Percentiles rank a stretch among this genome's conserved stretches.
Conservation (phyloP, 129 eudicot genomes). For the Tagetes patula region DNA sequence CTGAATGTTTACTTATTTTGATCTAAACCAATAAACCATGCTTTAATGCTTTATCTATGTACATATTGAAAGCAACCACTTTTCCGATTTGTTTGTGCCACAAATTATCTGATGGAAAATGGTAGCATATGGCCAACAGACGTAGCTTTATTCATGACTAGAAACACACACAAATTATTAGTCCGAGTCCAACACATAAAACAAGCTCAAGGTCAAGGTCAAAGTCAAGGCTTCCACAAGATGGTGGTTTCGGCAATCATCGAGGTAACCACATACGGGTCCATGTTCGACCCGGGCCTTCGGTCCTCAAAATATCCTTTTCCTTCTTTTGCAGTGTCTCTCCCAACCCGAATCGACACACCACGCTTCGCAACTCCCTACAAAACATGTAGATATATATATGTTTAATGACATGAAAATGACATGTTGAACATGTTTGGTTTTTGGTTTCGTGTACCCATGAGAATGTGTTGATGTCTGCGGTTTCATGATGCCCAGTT, state of each 20-base stretch:
- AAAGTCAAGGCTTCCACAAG: conserved; percentile 35
- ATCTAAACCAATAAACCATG: too few relatives aligned
- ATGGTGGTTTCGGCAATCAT: conserved; percentile 48
- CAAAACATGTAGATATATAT: not conserved
- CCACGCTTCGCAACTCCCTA: conserved; percentile 36
- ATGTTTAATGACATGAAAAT: not conserved
- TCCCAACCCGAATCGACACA: conserved; percentile 34
- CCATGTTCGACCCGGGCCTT: conserved; percentile 42
- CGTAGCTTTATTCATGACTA: not conserved
- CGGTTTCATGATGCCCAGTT: conserved; percentile 77
- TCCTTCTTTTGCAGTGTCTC: conserved; percentile 35
- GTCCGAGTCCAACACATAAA: conserved; percentile 11
- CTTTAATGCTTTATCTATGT: too few relatives aligned
- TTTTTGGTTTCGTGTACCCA: conserved; percentile 55
- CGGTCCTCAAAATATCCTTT: conserved; percentile 43
- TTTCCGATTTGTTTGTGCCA: too few relatives aligned
- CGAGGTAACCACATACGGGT: conserved; percentile 45
- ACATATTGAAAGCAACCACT: too few relatives aligned
- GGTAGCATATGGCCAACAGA: not conserved
- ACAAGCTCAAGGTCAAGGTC: not conserved
- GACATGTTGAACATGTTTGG: not conserved
- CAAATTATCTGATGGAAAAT: too few relatives aligned
- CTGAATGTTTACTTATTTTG: too few relatives aligned
- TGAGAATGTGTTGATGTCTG: conserved; percentile 61
- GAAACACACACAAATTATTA: not conserved